Base-by-base conservation (phyloP, 306 rosid species). In the Glycine latifolia region DNA sequence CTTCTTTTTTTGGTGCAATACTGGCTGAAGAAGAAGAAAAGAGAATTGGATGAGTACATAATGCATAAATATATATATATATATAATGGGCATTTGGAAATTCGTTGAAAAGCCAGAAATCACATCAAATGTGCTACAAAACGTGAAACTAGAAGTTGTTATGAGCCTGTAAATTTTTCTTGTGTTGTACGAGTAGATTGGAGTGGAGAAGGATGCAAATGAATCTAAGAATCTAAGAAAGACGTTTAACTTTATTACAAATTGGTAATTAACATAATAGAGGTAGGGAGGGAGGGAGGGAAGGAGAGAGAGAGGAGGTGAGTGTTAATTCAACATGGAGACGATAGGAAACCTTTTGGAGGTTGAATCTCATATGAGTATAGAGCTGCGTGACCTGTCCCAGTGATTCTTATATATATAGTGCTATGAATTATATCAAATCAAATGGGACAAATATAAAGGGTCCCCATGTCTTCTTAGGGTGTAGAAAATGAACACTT, bases 351-450 rank as follows among this genome's bases (percentile, higher is more conserved):
- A 69, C 0, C 16, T 26, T 35, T 16, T 26, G 79, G 20, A 52
- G 79, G 71, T 81, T 75, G 68, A 81, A 76, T 77, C 80, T 77
- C 62, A 73, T 70, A 20, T 70, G 82, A 77, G 65, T 16, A 39
- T 2, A 10, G 16, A 20, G 20, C 20, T 62, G 50, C 1, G 4
- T 47, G 60, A 26, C n/a, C 11, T 54, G 50, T 43, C 46, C 7
- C 6, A 46, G 2, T 68, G 15, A 39, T 39, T 39, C 43, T 39
- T 39, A 35, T 35, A 35, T 20, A 20, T 20, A 20, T 0, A 20
- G 20, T 20, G 20, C 20, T 20, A 20, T 20, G 20, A 20, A 20
- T 20, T 20, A 20, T 20, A 20, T 20, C 0, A 20, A 20, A 20
- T n/a, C n/a, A n/a, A n/a, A 76, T 43, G 8, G 5, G 37, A 12